A percentile compares a stretch with the other conserved stretches of the same genome.
Evolutionary conservation across 208 protist genomes (phyloP).

Genomic region (Trypanosoma lewisi): DNA sequence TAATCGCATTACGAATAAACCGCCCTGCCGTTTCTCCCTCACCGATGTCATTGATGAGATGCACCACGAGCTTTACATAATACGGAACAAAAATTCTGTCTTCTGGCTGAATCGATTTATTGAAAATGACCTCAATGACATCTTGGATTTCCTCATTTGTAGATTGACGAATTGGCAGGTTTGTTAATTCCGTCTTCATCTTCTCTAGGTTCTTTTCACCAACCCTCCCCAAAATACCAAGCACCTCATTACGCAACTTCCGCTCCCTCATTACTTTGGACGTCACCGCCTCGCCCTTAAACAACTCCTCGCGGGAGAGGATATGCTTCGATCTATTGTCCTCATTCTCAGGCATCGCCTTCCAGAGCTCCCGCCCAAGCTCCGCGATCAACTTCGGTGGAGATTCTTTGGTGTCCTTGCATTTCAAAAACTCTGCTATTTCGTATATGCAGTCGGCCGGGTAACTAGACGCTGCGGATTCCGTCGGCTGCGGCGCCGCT

Average conservation of each 20-base stretch:
- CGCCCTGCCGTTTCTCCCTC: constrained; percentile 55
- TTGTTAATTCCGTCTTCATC: constrained; percentile 74
- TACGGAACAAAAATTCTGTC: constrained; percentile 70
- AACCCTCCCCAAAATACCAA: constrained; percentile 82
- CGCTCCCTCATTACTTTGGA: constrained; percentile 72
- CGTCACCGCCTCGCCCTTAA: constrained; percentile 58
- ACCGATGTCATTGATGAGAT: constrained; percentile 71
- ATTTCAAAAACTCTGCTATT: constrained; percentile 47
- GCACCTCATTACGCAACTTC: constrained; percentile 83
- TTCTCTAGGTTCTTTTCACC: constrained; percentile 60
- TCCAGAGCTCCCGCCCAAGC: constrained; percentile 66
- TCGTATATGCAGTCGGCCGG: constrained; percentile 72
- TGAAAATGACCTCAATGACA: constrained; percentile 84
- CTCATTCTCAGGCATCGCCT: constrained; percentile 75
- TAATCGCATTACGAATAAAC: constrained; percentile 71
- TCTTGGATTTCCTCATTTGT: constrained; percentile 78
- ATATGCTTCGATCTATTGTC: constrained; percentile 51
- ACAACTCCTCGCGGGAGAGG: constrained; percentile 67
- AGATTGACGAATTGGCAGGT: constrained; percentile 84
- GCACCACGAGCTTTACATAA: constrained; percentile 75
- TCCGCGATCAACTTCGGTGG: constrained; percentile 43
- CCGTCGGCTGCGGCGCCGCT: constrained; percentile 1
- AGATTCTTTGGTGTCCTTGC: constrained; percentile 35
- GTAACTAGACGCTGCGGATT: constrained; percentile 26
- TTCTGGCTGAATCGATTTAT: constrained; percentile 80